Percentiles rank a stretch among this genome's conserved stretches.
Conservation (phyloP, 345 rosid species). For the Lumnitzera racemosa region DNA sequence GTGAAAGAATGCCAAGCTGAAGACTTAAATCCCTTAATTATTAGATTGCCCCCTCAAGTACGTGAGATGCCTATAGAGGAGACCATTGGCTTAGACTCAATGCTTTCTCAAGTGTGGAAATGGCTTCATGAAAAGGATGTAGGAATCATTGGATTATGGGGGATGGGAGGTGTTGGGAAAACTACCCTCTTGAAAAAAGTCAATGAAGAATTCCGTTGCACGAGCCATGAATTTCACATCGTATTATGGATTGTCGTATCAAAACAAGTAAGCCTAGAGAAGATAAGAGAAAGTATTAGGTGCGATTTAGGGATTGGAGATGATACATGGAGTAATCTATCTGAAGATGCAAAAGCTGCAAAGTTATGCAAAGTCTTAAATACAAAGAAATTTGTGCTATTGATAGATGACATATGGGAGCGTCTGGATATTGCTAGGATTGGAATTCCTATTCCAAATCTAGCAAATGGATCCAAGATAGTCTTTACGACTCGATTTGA, state of each 20-base stretch:
- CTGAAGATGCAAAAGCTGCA: constrained; percentile 3
- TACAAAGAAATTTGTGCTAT: constrained; percentile 12
- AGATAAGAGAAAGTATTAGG: constrained; percentile 3
- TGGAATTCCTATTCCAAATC: constrained; percentile 15
- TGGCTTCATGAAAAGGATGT: neutral
- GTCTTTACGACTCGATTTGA: constrained; percentile 17
- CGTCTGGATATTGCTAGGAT: neutral
- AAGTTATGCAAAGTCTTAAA: neutral
- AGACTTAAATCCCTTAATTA: neutral
- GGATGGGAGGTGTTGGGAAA: constrained; percentile 18
- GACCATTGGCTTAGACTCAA: constrained; percentile 1
- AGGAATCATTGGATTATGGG: constrained; percentile 14
- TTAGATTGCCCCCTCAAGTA: neutral
- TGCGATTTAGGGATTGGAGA: neutral
- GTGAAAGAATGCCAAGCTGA: neutral
- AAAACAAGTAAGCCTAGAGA: neutral
- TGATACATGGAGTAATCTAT: neutral
- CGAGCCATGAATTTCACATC: constrained; percentile 1
- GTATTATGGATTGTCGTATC: constrained; percentile 16
- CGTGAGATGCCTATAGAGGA: neutral
- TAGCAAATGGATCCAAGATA: constrained; percentile 6
- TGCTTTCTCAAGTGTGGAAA: neutral
- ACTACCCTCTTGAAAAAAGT: constrained; percentile 16
- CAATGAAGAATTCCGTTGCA: constrained; percentile 2
- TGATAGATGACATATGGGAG: constrained; percentile 16